phyloP scores from a whole-genome alignment of 495 filamentous ascomycete species.

The Darksidea phi region DNA sequence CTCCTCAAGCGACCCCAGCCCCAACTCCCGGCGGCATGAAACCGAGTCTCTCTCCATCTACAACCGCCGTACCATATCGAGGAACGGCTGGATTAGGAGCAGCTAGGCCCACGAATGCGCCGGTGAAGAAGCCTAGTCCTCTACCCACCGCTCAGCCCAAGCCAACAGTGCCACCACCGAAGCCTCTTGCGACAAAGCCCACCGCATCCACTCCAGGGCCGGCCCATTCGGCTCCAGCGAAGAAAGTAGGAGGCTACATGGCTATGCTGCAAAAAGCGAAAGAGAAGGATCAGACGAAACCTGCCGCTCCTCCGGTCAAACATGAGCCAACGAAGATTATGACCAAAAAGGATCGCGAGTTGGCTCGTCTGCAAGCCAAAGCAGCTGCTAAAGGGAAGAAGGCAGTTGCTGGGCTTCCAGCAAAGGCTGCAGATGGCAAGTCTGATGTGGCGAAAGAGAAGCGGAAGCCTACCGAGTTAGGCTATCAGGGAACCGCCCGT shows the following conservation, averaged over 20 bases:
- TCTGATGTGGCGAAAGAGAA: slow-evolving; percentile 24
- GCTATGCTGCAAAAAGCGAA: slow-evolving; percentile 68
- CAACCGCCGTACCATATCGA: slow-evolving; percentile 20
- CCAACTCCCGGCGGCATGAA: background rate
- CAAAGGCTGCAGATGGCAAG: slow-evolving; percentile 8
- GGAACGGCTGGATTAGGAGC: slow-evolving; percentile 24
- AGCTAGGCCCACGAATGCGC: background rate
- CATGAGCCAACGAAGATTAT: slow-evolving; percentile 49
- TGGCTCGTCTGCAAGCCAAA: slow-evolving; percentile 31
- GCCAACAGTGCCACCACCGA: slow-evolving; percentile 1
- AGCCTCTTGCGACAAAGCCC: background rate
- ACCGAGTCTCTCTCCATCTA: slow-evolving; percentile 2
- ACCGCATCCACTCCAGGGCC: background rate
- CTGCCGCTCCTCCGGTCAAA: slow-evolving; percentile 44
- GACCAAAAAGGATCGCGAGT: slow-evolving; percentile 39
- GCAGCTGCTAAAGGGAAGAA: slow-evolving; percentile 30
- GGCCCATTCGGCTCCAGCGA: background rate
- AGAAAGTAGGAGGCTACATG: slow-evolving; percentile 45
- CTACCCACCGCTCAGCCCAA: too few relatives aligned
- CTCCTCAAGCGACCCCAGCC: slow-evolving; percentile 9
- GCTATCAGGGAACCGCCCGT: slow-evolving; percentile 57
- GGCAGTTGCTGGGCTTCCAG: background rate
- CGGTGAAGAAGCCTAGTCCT: slow-evolving; percentile 13
- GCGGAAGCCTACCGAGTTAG: slow-evolving; percentile 21
- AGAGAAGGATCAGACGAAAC: slow-evolving; percentile 48